Evolutionary conservation across 2,329 filamentous ascomycete species (phyloP).

Genomic region (Calonectria pseudoreteaudii): DNA sequence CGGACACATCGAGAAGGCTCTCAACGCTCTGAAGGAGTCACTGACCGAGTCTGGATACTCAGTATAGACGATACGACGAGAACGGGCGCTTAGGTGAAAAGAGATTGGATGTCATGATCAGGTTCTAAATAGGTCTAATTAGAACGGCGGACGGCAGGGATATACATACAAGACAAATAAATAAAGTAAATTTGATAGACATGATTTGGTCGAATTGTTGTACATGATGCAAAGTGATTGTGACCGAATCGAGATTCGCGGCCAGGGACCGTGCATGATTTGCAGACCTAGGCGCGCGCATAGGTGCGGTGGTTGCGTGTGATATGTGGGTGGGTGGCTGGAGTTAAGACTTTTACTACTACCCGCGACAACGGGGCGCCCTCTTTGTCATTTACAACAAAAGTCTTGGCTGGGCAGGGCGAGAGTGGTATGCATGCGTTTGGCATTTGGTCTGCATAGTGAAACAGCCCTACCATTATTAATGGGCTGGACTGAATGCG

Average conservation of each 20-base stretch:
- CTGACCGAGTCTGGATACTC: slow-evolving; percentile 79
- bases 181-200: slow-evolving; percentile 11
- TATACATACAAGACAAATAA: slow-evolving; percentile 6
- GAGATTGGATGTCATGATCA: slow-evolving; percentile 29
- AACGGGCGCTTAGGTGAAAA: slow-evolving; percentile 21
- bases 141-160: background rate
- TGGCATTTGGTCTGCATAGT: background rate
- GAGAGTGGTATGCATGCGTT: background rate
- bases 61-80: slow-evolving; percentile 32
- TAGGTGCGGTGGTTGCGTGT: background rate
- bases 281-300: slow-evolving; percentile 11
- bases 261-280: slow-evolving; percentile 3
- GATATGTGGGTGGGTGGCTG: background rate
- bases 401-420: background rate
- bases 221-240: background rate
- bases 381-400: background rate
- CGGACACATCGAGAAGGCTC: slow-evolving; percentile 85
- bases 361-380: slow-evolving; percentile 1
- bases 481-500: background rate
- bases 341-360: slow-evolving; percentile 3
- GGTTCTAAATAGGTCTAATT: slow-evolving; percentile 12
- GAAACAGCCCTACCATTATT: slow-evolving; percentile 9
- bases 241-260: background rate
- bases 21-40: slow-evolving; percentile 80
- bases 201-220: background rate